A percentile compares a stretch with the other conserved stretches of the same genome.
Conservation (phyloP, 495 filamentous ascomycete genomes). For the Penicillium soppii region DNA sequence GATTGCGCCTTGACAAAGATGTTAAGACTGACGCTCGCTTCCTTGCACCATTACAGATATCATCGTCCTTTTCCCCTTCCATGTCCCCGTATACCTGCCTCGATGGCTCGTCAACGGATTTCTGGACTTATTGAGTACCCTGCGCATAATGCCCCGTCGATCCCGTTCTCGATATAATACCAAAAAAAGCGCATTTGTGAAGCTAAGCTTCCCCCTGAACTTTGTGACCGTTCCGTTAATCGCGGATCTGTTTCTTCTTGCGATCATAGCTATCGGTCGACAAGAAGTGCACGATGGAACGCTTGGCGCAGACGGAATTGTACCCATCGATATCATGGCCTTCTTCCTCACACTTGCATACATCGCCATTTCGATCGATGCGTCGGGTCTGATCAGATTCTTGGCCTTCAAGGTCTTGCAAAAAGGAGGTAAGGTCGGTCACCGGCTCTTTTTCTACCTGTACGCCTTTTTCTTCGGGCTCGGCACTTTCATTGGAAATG, state of each 20-base stretch:
- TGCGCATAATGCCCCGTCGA: conserved; percentile 52
- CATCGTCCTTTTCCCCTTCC: conserved; percentile 62
- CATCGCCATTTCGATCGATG: conserved; percentile 72
- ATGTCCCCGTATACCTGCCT: conserved; percentile 57
- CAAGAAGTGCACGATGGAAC: conserved; percentile 63
- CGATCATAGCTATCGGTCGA: conserved; percentile 59
- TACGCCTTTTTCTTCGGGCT: conserved; percentile 66
- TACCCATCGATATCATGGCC: conserved; percentile 62
- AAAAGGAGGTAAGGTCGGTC: conserved; percentile 58
- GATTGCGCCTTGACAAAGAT: background rate
- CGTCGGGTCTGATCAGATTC: conserved; percentile 63
- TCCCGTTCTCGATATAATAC: conserved; percentile 2
- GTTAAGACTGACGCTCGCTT: conserved; percentile 1
- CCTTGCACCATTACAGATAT: conserved; percentile 47
- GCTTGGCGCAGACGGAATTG: conserved; percentile 57
- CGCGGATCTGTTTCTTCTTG: conserved; percentile 64
- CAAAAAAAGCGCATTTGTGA: conserved; percentile 30
- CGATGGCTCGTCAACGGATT: conserved; percentile 41
- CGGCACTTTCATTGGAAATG: conserved; percentile 66
- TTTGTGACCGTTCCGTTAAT: conserved; percentile 65
- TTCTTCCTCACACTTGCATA: conserved; percentile 72
- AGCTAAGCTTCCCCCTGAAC: conserved; percentile 58
- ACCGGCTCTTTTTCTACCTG: conserved; percentile 64
- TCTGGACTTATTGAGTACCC: conserved; percentile 35
- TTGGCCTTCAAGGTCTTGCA: conserved; percentile 68